Conservation (phyloP, 768 basidiomycete genomes). For the Pisolithus tinctorius region DNA sequence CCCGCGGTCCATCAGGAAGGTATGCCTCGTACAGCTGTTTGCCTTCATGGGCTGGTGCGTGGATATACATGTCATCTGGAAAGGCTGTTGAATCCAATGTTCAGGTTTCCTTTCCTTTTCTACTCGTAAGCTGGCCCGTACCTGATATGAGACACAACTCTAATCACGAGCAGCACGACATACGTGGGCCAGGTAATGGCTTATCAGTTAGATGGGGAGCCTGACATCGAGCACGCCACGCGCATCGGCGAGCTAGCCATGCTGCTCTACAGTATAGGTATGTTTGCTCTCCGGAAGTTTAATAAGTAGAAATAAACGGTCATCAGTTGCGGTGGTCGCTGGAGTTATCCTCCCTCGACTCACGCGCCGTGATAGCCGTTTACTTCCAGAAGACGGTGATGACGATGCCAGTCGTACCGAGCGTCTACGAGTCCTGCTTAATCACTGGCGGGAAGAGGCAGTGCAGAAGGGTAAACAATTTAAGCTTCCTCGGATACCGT, state of each 20-base stretch:
- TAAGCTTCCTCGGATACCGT: constrained; percentile 80
- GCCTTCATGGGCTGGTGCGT: constrained; percentile 94
- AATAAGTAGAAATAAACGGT: neutral
- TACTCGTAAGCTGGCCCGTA: constrained; percentile 53
- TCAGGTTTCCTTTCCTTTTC: constrained; percentile 92
- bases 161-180: constrained; percentile 59
- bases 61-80: neutral
- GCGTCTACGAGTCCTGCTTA: constrained; percentile 64
- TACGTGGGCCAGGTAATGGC: constrained; percentile 96
- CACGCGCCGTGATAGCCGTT: constrained; percentile 70
- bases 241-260: constrained; percentile 83
- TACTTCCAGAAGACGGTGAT: constrained; percentile 61
- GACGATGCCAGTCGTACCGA: constrained; percentile 71
- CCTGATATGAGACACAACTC: neutral
- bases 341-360: constrained; percentile 79
- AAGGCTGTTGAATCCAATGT: neutral
- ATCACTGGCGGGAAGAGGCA: constrained; percentile 82
- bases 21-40: constrained; percentile 90
- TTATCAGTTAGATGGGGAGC: constrained; percentile 62
- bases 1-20: constrained; percentile 78
- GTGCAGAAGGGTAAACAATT: constrained; percentile 66
- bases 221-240: constrained; percentile 78
- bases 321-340: constrained; percentile 74
- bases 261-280: constrained; percentile 85
- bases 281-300: constrained; percentile 1